phyloP scores from a whole-genome alignment of 1,139 yeast species.

The Barnettozyma hawaiiensis region DNA sequence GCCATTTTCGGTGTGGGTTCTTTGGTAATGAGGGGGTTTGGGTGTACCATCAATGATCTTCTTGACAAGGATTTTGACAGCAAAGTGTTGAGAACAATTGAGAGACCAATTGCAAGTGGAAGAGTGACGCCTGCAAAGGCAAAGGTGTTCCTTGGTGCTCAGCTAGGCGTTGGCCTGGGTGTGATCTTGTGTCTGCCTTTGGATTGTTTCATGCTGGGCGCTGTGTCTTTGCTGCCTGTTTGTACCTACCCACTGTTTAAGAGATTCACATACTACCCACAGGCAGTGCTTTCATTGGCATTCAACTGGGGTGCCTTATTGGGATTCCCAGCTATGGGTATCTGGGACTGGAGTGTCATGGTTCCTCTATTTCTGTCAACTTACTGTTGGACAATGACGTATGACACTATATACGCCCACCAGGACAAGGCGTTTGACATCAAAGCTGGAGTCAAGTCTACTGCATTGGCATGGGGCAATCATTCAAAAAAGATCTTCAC shows the following conservation, averaged over 20 bases:
- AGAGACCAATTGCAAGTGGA: slow-evolving; percentile 88
- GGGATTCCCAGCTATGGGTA: slow-evolving; percentile 95
- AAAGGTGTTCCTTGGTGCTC: slow-evolving; percentile 64
- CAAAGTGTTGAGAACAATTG: slow-evolving; percentile 81
- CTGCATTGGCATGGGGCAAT: slow-evolving; percentile 91
- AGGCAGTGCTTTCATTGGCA: slow-evolving; percentile 70
- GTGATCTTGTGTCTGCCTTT: slow-evolving; percentile 69
- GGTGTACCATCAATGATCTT: slow-evolving; percentile 91
- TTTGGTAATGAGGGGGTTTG: slow-evolving; percentile 93
- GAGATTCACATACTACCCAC: slow-evolving; percentile 93
- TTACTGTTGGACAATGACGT: slow-evolving; percentile 89
- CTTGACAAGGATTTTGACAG: slow-evolving; percentile 78
- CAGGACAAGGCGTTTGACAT: slow-evolving; percentile 90
- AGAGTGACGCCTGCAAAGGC: slow-evolving; percentile 73
- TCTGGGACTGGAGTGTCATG: slow-evolving; percentile 70
- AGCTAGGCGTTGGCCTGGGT: slow-evolving; percentile 65
- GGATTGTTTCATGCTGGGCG: slow-evolving; percentile 79
- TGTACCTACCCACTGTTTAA: slow-evolving; percentile 89
- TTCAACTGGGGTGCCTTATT: slow-evolving; percentile 94
- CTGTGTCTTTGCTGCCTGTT: slow-evolving; percentile 73
- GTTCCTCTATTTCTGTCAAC: slow-evolving; percentile 71
- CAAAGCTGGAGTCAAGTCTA: slow-evolving; percentile 86
- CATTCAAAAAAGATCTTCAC: slow-evolving; percentile 64
- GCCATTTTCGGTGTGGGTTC: slow-evolving; percentile 78
- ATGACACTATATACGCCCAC: slow-evolving; percentile 95